Percentiles rank a stretch among this genome's conserved stretches.
These are phyloP conservation scores for Kingdonia uniflora DNA, from an alignment of 164 flowering plant species.

Conservation along the genomic window DNA sequence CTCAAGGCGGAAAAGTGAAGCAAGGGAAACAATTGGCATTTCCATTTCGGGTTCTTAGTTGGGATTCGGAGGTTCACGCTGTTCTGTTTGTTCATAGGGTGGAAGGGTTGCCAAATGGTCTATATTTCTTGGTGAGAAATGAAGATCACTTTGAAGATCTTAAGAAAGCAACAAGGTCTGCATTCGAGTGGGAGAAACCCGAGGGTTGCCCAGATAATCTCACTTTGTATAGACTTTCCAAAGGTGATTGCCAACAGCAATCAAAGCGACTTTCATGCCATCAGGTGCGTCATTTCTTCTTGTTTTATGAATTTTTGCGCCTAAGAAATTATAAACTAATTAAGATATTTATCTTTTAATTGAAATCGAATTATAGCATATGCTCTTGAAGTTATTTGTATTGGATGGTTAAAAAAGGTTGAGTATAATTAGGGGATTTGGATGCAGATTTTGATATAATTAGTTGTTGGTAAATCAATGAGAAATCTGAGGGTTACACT, in stretches of 20 bases:
- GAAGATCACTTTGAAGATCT: slow-evolving; percentile 64
- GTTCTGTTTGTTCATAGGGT: slow-evolving; percentile 82
- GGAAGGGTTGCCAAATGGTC: slow-evolving; percentile 56
- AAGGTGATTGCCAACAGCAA: slow-evolving; percentile 40
- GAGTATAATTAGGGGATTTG: too few relatives aligned
- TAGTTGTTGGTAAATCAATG: too few relatives aligned
- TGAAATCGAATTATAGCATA: too few relatives aligned
- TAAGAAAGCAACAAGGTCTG: slow-evolving; percentile 39
- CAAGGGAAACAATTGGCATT: slow-evolving; percentile 55
- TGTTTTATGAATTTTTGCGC: neutral
- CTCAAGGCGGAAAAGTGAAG: slow-evolving; percentile 26
- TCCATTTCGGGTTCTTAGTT: slow-evolving; percentile 74
- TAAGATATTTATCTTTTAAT: too few relatives aligned
- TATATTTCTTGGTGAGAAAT: slow-evolving; percentile 91
- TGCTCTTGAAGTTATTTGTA: too few relatives aligned
- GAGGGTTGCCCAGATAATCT: slow-evolving; percentile 80
- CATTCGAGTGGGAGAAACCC: slow-evolving; percentile 79
- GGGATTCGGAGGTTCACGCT: slow-evolving; percentile 83
- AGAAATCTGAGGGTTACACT: too few relatives aligned
- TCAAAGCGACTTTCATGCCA: slow-evolving; percentile 71
- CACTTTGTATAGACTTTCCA: slow-evolving; percentile 67
- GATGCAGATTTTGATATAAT: too few relatives aligned
- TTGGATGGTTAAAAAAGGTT: too few relatives aligned
- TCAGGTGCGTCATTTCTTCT: slow-evolving; percentile 43
- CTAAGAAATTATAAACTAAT: too few relatives aligned